These are phyloP conservation scores for Luvunga scandens DNA, from an alignment of 345 rosid species.

Conservation along the genomic window DNA sequence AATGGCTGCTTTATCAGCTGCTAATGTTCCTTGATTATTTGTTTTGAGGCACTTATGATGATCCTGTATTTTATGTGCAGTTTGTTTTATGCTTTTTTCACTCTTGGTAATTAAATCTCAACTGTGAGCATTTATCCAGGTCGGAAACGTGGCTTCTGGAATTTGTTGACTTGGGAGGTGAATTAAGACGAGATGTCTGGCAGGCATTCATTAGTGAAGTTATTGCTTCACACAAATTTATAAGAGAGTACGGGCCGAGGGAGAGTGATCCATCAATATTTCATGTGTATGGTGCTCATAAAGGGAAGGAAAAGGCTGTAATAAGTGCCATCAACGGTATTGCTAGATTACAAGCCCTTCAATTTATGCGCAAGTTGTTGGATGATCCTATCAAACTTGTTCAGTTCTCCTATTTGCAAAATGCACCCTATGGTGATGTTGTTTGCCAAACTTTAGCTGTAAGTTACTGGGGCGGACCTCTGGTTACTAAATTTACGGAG, in stretches of 20 bases:
- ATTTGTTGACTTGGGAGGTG: conserved; percentile 97
- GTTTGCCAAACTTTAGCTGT: conserved; percentile 85
- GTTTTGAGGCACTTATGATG: not conserved
- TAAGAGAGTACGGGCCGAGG: conserved; percentile 69
- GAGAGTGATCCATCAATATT: conserved; percentile 51
- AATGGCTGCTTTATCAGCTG: not conserved
- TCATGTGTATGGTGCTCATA: conserved; percentile 75
- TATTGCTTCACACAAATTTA: conserved; percentile 73
- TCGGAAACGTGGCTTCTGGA: conserved; percentile 79
- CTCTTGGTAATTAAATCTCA: not conserved
- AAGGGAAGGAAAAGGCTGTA: conserved; percentile 77
- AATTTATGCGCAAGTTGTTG: conserved; percentile 64
- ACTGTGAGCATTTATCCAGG: conserved; percentile 35
- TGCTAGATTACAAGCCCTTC: conserved; percentile 93
- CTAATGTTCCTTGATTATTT: not conserved
- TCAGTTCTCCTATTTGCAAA: conserved; percentile 78
- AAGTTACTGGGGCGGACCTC: conserved; percentile 84
- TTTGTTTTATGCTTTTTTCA: not conserved
- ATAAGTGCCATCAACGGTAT: conserved; percentile 63
- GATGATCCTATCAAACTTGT: conserved; percentile 91
- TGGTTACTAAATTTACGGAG: conserved; percentile 52
- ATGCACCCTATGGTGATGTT: conserved; percentile 69
- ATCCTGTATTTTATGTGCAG: not conserved
- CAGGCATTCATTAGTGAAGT: conserved; percentile 83
- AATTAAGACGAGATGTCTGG: conserved; percentile 92